A percentile compares a stretch with the other conserved stretches of the same genome.
phyloP scores from a whole-genome alignment of 2,329 filamentous ascomycete genomes.

The Ophiosphaerella korrae region DNA sequence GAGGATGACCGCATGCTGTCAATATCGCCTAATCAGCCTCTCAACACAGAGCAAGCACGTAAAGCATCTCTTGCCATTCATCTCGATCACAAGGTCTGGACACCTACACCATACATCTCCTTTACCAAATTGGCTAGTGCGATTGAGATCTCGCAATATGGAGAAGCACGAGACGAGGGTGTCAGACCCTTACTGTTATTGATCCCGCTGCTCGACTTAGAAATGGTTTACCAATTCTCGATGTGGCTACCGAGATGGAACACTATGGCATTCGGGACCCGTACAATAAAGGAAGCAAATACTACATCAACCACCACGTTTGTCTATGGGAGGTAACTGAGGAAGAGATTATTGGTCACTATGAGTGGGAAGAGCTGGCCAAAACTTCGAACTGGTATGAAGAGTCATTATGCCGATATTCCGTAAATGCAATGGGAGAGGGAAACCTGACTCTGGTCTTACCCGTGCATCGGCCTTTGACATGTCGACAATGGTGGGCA shows the following conservation, averaged over 20 bases:
- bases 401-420: constrained; percentile 12
- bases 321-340: constrained; percentile 25
- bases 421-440: not conserved
- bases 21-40: too few relatives aligned
- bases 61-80: too few relatives aligned
- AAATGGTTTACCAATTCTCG: constrained; percentile 16
- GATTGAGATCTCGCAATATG: not conserved
- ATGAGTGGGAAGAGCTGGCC: constrained; percentile 11
- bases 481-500: not conserved
- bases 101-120: too few relatives aligned
- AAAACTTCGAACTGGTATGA: constrained; percentile 17
- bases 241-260: constrained; percentile 15
- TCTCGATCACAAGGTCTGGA: too few relatives aligned
- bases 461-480: not conserved
- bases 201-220: constrained; percentile 15
- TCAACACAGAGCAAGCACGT: too few relatives aligned
- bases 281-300: constrained; percentile 9
- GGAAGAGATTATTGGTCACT: constrained; percentile 17
- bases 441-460: not conserved
- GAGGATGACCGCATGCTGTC: too few relatives aligned
- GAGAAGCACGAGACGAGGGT: not conserved
- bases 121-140: not conserved
- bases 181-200: constrained; percentile 12
- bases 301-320: constrained; percentile 18
- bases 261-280: constrained; percentile 13